Base-by-base conservation (phyloP, 352 stramenopile species). In the Phytopythium cucurbitacearum region DNA sequence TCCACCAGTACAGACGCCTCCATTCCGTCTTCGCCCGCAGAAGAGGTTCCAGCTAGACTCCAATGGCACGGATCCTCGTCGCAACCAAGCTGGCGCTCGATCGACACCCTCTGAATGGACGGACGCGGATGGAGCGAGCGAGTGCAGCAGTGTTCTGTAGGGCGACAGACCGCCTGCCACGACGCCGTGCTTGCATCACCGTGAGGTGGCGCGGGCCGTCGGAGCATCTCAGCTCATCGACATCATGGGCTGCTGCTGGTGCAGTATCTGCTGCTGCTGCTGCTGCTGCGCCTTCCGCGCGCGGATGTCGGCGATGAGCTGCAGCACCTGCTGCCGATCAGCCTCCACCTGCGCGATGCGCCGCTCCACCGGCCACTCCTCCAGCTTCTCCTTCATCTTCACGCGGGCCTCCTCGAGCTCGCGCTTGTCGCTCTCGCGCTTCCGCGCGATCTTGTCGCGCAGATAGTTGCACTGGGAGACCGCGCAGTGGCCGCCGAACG, bases 401-500 rank as follows among this genome's bases (percentile, higher is more conserved):
- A 53, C 51, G 48, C 74, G 73, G 15, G 80, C 80, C 28, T 80
- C 71, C 48, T 77, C 64, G 42, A 91, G 56, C 59, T 91, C 80
- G 7, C 55, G 57, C 44, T 74, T 57, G 61, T 89, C 80, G 48
- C 65, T 70, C 62, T 91, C 71, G 0, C 64, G 55, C 62, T 92
- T 94, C 44, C 72, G 80, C 9, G 77, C 77, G 48, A 95, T 93
- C 62, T 95, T 95, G 40, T 87, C 82, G 5, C 85, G 73, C 43
- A 95, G 44, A 54, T 95, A 95, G 57, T 95, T 79, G 59, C 85
- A 95, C 58, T 93, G 84, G 44, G 84, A 88, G 16, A 95, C 85
- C 0, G 84, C 76, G 51, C 85, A 95, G 48, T 71, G 82, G 43
- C 73, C 49, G 2, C 68, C 74, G 9, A 71, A 56, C 3, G 78